A percentile compares a stretch with the other conserved stretches of the same genome.
Evolutionary conservation across 116 monocot species (phyloP).

Genomic region (Zostera marina): DNA sequence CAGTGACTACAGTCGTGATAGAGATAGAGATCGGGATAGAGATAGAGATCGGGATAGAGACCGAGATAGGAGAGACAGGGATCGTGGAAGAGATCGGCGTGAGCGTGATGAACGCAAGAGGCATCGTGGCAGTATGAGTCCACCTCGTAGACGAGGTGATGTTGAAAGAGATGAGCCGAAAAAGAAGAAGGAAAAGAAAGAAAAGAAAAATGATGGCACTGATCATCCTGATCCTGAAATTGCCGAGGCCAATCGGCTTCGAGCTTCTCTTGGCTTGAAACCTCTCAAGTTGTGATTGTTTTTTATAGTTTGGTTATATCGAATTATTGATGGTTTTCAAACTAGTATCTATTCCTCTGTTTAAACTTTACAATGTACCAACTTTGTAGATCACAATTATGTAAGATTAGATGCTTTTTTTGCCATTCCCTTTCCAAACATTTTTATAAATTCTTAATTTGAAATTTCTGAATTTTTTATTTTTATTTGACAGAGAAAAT

Average conservation of each 20-base stretch:
- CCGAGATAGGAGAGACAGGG: constrained; percentile 14
- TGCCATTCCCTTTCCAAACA: too few species aligned
- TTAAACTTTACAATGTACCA: too few species aligned
- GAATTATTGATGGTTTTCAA: too few species aligned
- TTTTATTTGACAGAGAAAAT: too few species aligned
- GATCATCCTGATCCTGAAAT: constrained; percentile 92
- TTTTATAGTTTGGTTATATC: too few species aligned
- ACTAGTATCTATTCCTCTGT: too few species aligned
- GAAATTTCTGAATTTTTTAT: too few species aligned
- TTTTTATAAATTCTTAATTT: too few species aligned
- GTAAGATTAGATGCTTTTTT: too few species aligned
- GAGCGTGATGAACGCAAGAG: constrained; percentile 53
- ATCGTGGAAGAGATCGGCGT: constrained; percentile 33
- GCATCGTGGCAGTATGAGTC: constrained; percentile 48
- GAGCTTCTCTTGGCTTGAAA: constrained; percentile 77
- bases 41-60: constrained; percentile 18
- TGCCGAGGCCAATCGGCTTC: constrained; percentile 73
- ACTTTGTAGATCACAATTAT: too few species aligned
- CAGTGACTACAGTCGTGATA: too few species aligned
- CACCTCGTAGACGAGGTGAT: constrained; percentile 36
- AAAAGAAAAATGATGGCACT: constrained; percentile 79
- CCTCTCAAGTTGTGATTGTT: constrained; percentile 34
- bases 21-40: constrained; percentile 22
- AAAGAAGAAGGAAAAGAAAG: constrained; percentile 77
- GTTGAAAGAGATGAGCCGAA: constrained; percentile 41